Base-by-base conservation (phyloP, 495 filamentous ascomycete species). In the Penicillium dipodomyicola region DNA sequence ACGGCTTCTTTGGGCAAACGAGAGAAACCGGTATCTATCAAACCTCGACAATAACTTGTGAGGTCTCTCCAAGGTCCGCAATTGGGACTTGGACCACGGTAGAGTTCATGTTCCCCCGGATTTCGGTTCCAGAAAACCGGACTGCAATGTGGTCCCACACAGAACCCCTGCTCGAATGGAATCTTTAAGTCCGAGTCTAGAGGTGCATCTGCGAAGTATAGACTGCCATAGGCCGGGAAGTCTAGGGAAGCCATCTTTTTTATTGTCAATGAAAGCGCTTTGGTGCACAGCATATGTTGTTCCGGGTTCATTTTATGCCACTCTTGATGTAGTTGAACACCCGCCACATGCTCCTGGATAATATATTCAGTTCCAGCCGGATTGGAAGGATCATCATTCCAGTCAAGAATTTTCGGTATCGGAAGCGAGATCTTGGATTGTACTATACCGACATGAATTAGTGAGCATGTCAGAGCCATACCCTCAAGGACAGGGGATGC, bases 171-270 rank as follows among this genome's bases (percentile, higher is more conserved):
- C 23, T 67, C 66, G 15, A 77, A 63, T 7, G 63, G 48, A 48
- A 68, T 56, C 48, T 73, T 72, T 6, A 32, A 49, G 1, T 44
- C 0, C 46, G 60, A 55, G 1, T 70, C 64, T 19, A 76, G 9
- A n/a, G 68, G 59, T 1, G 44, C 57, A 65, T 70, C 55, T 33
- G 60, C 41, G 50, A 65, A 64, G 42, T 68, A 78, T 27, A 78
- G 37, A 60, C 75, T 78, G 1, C 77, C 75, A 60, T 74, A 78
- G 3, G 71, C 71, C 23, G 71, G 73, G 54, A 79, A 80, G 27
- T 72, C 52, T 23, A 77, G 32, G 20, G 63, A 56, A 10, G 65
- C 70, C 62, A 78, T 66, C 40, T 76, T 50, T 64, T 68, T 64
- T 2, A 75, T 62, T 30, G 33, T 49, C 35, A 67, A 45, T 27